Conservation (phyloP, 148 eudicot genomes). For the Euryodendron excelsum region DNA sequence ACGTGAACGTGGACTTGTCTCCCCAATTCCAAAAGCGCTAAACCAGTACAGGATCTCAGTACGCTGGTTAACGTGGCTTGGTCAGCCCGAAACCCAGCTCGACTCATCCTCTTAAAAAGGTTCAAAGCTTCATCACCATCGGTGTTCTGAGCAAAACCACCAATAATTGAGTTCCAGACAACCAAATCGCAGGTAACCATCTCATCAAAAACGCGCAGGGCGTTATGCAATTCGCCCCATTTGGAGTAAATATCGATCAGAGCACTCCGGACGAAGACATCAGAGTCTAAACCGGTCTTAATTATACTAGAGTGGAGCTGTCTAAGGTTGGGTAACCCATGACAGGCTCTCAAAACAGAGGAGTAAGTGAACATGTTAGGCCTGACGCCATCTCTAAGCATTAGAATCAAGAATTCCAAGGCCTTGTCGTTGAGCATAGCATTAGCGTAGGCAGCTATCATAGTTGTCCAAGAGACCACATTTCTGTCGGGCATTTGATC, state of each 20-base stretch:
- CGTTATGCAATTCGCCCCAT: constrained; percentile 8
- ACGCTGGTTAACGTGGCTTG: constrained; percentile 9
- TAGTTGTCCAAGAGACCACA: constrained; percentile 14
- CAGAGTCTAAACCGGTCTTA: constrained; percentile 11
- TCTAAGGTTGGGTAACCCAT: constrained; percentile 10
- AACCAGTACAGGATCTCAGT: constrained; percentile 3
- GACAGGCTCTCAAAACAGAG: constrained; percentile 16
- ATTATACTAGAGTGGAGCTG: constrained; percentile 12
- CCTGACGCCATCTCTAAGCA: constrained; percentile 14
- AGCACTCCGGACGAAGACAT: constrained; percentile 15
- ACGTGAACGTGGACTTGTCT: constrained; percentile 15
- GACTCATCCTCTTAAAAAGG: constrained; percentile 16
- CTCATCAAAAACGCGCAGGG: constrained; percentile 9
- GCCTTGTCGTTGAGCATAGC: constrained; percentile 4
- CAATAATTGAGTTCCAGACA: constrained; percentile 16
- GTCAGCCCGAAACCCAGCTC: constrained; percentile 12
- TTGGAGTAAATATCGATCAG: constrained; percentile 12
- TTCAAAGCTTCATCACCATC: constrained; percentile 6
- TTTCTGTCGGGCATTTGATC: constrained; percentile 13
- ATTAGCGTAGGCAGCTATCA: constrained; percentile 14
- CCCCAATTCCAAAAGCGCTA: constrained; percentile 16
- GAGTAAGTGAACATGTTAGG: constrained; percentile 17
- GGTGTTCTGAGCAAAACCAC: constrained; percentile 5
- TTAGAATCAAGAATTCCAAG: constrained; percentile 7
- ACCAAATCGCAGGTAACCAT: constrained; percentile 2